Base-by-base conservation (phyloP, 345 rosid genomes). In the Syzygium jambos region DNA sequence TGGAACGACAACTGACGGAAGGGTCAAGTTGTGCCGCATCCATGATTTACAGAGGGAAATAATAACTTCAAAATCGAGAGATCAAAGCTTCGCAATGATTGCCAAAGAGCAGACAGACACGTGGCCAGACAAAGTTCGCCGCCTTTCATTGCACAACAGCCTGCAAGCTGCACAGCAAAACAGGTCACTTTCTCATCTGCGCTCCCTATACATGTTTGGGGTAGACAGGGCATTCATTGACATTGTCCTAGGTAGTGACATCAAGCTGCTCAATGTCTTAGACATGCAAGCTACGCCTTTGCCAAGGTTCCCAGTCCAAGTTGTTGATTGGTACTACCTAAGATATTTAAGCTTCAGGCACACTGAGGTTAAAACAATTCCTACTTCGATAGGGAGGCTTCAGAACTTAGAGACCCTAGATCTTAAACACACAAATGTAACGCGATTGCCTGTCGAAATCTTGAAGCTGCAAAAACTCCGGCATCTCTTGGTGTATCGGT, bases 351-450 rank as follows among this genome's bases (percentile, higher is more conserved):
- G 93, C 88, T 89, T 93, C 51, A 88, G 91, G 88, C 54, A 83
- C 51, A 91, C 95, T 4, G 89, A 86, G 89, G 85, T 93, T n/a
- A 87, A 87, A 51, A 63, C 43, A 16, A 85, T 93, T 77, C 93
- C 95, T 8, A 86, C 84, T n/a, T 87, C 89, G 4, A 92, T 93
- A 14, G 89, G 89, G 78, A 90, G 89, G 91, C 93, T 93, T 73
- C 91, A 65, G 49, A 90, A 92, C 87, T 89, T 93, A 5, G 93
- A 92, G 89, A 93, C 93, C 3, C 78, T 93, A 59, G 93, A 93
- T 85, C 91, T 93, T 65, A 93, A 92, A 34, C 90, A 92, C 54
- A 80, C 93, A 52, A 56, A 86, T 49, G 91, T 92, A 82, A 90
- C 91, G 0, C 87, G 85, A 51, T 80, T 93, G 87, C 95, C 95